Evolutionary conservation across 177 flowering plant genomes (phyloP).

Genomic region (Telopea speciosissima): DNA sequence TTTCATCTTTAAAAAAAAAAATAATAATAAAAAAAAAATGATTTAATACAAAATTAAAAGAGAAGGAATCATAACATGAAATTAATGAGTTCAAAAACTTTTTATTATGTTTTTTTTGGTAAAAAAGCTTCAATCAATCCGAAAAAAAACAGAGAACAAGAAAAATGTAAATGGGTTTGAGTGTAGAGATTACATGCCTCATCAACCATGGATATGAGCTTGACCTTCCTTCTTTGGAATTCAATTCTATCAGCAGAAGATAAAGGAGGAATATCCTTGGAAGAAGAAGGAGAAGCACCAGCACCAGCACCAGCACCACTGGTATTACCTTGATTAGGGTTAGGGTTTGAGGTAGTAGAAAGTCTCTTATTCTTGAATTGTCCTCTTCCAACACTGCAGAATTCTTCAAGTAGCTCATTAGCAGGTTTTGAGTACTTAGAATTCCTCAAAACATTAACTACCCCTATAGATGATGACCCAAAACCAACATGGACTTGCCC

Average conservation of each 20-base stretch:
- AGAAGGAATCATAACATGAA: too few species aligned
- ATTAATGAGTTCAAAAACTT: too few species aligned
- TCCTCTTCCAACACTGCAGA: conserved; percentile 90
- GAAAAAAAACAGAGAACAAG: too few species aligned
- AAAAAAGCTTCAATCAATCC: too few species aligned
- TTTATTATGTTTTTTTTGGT: too few species aligned
- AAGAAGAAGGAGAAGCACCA: conserved; percentile 52
- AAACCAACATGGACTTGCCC: conserved; percentile 43
- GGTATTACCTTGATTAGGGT: conserved; percentile 24
- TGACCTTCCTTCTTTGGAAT: conserved; percentile 86
- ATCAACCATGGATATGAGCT: conserved; percentile 79
- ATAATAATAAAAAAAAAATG: too few species aligned
- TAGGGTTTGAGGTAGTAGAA: conserved; percentile 36
- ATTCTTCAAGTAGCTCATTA: conserved; percentile 83
- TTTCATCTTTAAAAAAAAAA: too few species aligned
- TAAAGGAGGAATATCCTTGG: conserved; percentile 52
- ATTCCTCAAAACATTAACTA: conserved; percentile 52
- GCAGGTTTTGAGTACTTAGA: conserved; percentile 80
- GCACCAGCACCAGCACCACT: conserved; percentile 19
- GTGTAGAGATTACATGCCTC: conserved; percentile 64
- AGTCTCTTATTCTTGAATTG: conserved; percentile 51
- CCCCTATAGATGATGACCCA: conserved; percentile 45
- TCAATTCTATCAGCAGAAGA: conserved; percentile 80
- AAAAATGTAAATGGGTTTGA: neutral
- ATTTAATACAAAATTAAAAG: too few species aligned